Evolutionary conservation across 768 basidiomycete genomes (phyloP).

Genomic region (Suillus brevipes): DNA sequence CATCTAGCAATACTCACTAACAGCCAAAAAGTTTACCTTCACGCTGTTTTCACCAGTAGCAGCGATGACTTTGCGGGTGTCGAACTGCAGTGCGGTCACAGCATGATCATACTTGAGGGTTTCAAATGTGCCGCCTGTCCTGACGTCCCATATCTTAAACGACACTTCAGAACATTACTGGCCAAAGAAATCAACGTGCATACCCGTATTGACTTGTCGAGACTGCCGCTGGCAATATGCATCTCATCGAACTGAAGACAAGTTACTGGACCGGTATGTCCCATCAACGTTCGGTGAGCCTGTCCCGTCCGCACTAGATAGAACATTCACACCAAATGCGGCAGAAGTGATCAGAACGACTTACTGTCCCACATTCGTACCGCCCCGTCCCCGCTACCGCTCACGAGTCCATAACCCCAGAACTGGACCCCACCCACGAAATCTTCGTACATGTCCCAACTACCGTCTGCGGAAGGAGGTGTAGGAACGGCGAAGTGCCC

Average conservation of each 20-base stretch:
- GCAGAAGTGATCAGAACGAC: conserved; percentile 32
- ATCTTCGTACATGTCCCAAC: conserved; percentile 94
- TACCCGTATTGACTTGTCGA: conserved; percentile 92
- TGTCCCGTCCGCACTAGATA: conserved; percentile 95
- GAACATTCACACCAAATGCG: conserved; percentile 7
- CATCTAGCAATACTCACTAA: not conserved
- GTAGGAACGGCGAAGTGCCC: conserved; percentile 79
- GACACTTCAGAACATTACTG: conserved; percentile 5
- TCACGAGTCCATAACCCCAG: conserved; percentile 97
- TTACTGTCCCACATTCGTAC: conserved; percentile 99
- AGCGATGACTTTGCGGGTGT: conserved; percentile 88
- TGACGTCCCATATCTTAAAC: conserved; percentile 90
- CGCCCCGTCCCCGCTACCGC: conserved; percentile 95
- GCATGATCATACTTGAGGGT: conserved; percentile 89
- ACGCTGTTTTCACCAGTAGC: conserved; percentile 92
- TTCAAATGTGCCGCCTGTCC: conserved; percentile 85
- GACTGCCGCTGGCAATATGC: conserved; percentile 87
- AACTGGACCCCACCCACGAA: conserved; percentile 98
- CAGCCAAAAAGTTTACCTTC: conserved; percentile 53
- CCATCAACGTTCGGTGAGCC: conserved; percentile 87
- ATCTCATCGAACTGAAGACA: conserved; percentile 96
- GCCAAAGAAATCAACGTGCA: conserved; percentile 25
- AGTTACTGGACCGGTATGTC: conserved; percentile 92
- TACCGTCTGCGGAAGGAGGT: conserved; percentile 86
- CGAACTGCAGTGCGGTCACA: conserved; percentile 91